Evolutionary conservation across 2,329 filamentous ascomycete species (phyloP), one percentile per base, ranked within the genome.

Genomic region (Arthrobotrys pseudoclavata): DNA sequence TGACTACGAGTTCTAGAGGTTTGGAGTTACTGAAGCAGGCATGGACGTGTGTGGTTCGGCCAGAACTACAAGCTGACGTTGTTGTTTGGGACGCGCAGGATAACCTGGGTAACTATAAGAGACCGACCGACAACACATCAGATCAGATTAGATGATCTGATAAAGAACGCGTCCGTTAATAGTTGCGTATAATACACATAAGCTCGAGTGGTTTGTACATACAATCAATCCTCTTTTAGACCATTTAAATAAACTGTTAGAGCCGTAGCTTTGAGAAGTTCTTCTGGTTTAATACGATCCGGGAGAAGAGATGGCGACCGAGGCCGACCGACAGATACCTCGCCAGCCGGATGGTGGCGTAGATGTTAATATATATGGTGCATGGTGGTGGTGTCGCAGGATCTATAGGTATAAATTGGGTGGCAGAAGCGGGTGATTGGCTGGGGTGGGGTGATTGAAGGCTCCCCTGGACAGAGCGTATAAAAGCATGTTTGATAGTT

Each of bases 401-500:
- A 57, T 57, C 52, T 57, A 37, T 20, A 42, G 42, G 20, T 24
- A 60, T 42, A 60, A 60, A 60, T 60, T 60, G 55, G 55, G 55
- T 60, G 55, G 55, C 55, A 60, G 55, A 60, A 34, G 34, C 55
- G 31, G 55, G 64, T 69, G 63, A 76, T 66, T 69, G 64, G 71
- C 57, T 57, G 29, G 63, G 57, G 71, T 76, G 71, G 71, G 64
- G 71, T 69, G 66, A 48, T 63, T 40, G 55, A 24, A 48, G 15
- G 60, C 63, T 69, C 72, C 64, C 64, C 72, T 76, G 68, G 34
- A 60, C 57, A 61, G 53, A 61, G 48, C 55, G 57, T 76, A 69
- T 69, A 69, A 76, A 69, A 76, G 71, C 45, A 64, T 69, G 64
- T 76, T 76, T 76, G 71, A 69, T 69, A 76, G 71, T 76, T 76